Evolutionary conservation across 768 basidiomycete species (phyloP).

Genomic region (Termitomyces sp.): DNA sequence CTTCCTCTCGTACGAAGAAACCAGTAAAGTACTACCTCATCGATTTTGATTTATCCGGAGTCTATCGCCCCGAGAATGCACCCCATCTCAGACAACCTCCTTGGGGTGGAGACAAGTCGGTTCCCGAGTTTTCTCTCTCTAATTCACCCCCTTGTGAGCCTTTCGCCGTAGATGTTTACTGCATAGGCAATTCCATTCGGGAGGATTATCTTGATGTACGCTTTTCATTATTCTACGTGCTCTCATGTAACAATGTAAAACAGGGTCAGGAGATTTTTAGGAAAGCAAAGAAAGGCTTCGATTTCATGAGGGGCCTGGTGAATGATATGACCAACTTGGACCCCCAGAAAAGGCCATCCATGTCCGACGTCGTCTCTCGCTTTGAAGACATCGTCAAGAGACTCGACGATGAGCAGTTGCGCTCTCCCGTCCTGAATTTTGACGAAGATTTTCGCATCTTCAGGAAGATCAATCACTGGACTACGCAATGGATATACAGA

Average conservation of each 20-base stretch:
- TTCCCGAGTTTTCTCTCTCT: constrained; percentile 20
- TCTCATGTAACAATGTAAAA: too few species aligned
- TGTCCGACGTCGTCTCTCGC: constrained; percentile 21
- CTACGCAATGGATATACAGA: neutral
- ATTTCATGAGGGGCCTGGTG: neutral
- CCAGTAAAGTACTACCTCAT: neutral
- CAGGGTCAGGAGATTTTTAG: neutral
- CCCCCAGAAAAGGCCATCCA: constrained; percentile 26
- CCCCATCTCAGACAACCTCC: constrained; percentile 24
- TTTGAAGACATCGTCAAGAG: neutral
- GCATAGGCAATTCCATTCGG: neutral
- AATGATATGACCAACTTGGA: constrained; percentile 14
- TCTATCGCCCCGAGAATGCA: constrained; percentile 12
- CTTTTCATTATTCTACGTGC: too few species aligned
- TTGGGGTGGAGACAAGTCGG: constrained; percentile 34
- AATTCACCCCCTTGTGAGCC: neutral
- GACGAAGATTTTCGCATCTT: neutral
- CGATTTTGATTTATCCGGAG: neutral
- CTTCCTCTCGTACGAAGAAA: neutral
- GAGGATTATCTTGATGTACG: too few species aligned
- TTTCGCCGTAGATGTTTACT: neutral
- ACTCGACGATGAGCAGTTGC: constrained; percentile 16
- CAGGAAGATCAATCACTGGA: neutral
- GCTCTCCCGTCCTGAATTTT: constrained; percentile 19
- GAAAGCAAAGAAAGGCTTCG: neutral